These are phyloP conservation scores for Paramecium octaurelia DNA, from an alignment of 73 alveolate genomes.

Conservation along the genomic window DNA sequence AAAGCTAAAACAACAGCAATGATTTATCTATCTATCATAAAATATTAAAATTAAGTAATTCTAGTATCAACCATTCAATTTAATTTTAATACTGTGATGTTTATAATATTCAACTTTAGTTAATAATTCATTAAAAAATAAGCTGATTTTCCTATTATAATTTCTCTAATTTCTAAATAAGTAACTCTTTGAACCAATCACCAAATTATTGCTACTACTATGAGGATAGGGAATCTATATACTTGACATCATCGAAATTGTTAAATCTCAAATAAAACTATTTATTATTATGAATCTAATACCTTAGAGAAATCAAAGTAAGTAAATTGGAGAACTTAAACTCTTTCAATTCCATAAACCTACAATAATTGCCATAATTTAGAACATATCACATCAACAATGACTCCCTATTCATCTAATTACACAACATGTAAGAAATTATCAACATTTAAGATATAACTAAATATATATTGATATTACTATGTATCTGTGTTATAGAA, in stretches of 20 bases:
- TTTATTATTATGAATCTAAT: background rate
- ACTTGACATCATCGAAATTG: background rate
- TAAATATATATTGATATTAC: background rate
- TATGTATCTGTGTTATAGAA: background rate
- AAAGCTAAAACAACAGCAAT: background rate
- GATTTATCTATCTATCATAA: background rate
- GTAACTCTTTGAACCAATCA: background rate
- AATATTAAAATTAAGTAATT: background rate
- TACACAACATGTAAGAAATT: background rate
- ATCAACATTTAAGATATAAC: background rate
- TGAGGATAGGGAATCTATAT: background rate
- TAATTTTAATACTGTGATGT: background rate
- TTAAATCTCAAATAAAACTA: background rate
- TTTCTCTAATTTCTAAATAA: background rate
- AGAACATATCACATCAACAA: background rate
- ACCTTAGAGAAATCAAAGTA: background rate
- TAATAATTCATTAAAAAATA: background rate
- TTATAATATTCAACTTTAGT: background rate
- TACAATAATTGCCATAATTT: slow-evolving; percentile 1
- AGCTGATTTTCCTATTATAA: background rate
- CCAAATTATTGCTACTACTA: background rate
- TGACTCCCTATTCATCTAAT: background rate
- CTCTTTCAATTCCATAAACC: slow-evolving; percentile 2
- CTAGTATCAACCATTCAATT: background rate
- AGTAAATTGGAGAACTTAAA: background rate